phyloP scores from a whole-genome alignment of 2,329 filamentous ascomycete species.

The Falciphora oryzae region DNA sequence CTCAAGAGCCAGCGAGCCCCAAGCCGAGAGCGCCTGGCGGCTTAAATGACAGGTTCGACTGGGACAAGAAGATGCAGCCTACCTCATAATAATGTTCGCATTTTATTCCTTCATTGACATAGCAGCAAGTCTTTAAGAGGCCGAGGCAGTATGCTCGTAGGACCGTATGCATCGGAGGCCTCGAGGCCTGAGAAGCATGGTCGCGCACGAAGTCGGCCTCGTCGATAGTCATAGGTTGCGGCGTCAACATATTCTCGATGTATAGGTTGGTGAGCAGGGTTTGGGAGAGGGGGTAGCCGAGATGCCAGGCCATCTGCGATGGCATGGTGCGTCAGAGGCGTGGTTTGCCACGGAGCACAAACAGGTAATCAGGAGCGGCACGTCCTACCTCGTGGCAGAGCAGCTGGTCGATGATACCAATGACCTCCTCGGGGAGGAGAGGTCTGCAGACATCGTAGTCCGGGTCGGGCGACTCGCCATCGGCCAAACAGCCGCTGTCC shows the following conservation, averaged over 20 bases:
- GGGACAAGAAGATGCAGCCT: constrained; percentile 18
- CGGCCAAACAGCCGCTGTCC: constrained; percentile 83
- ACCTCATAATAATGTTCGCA: constrained; percentile 90
- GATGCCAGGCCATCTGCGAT: constrained; percentile 84
- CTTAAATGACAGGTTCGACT: not conserved
- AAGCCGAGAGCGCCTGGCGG: no score
- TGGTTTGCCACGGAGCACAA: not conserved
- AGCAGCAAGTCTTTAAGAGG: constrained; percentile 74
- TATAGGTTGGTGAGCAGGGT: constrained; percentile 92
- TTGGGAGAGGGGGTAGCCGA: constrained; percentile 91
- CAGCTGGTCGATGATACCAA: constrained; percentile 92
- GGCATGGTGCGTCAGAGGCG: not conserved
- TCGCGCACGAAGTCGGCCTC: constrained; percentile 56
- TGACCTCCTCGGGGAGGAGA: constrained; percentile 69
- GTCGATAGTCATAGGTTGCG: constrained; percentile 56
- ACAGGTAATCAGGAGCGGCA: not conserved
- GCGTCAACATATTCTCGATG: constrained; percentile 74
- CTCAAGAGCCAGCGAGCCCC: not conserved
- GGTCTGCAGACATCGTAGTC: constrained; percentile 67
- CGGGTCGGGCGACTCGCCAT: constrained; percentile 76
- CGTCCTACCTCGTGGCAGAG: constrained; percentile 72
- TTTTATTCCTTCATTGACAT: constrained; percentile 70
- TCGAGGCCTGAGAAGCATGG: constrained; percentile 21
- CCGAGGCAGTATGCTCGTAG: constrained; percentile 82
- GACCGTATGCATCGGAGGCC: constrained; percentile 51